Conservation (phyloP, 169 alveolate genomes). For the Sarcocystis neurona region DNA sequence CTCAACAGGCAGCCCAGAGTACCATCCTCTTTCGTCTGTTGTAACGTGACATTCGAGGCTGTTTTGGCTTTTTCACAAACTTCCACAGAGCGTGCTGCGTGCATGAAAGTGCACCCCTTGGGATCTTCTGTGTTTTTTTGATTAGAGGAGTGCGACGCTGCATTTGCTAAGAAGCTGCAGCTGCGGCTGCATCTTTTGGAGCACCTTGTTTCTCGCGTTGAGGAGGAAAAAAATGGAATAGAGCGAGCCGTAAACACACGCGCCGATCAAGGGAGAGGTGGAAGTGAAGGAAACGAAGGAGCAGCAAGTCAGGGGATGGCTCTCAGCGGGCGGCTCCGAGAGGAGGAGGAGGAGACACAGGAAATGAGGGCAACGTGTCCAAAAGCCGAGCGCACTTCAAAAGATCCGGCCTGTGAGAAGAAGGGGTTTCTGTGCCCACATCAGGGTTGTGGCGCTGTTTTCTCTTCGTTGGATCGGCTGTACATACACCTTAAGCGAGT, state of each 20-base stretch:
- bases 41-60: too few species aligned
- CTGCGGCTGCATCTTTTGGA: slow-evolving; percentile 26
- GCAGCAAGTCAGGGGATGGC: not conserved
- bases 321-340: not conserved
- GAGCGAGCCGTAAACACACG: not conserved
- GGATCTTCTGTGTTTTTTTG: not conserved
- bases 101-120: too few species aligned
- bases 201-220: not conserved
- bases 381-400: not conserved
- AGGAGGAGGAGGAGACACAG: not conserved
- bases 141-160: not conserved
- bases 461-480: slow-evolving; percentile 8
- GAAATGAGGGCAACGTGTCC: not conserved
- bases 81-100: slow-evolving; percentile 15
- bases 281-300: not conserved
- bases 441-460: slow-evolving; percentile 32
- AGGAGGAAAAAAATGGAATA: not conserved
- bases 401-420: not conserved
- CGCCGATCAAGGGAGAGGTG: not conserved
- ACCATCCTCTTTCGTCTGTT: too few species aligned
- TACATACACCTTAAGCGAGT: slow-evolving; percentile 53
- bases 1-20: too few species aligned
- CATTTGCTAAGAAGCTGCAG: slow-evolving; percentile 31
- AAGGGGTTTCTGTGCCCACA: slow-evolving; percentile 33
- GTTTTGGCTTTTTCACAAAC: not conserved